These are phyloP conservation scores for Pestalotiopsis sp. DNA, from an alignment of 2,329 filamentous ascomycete genomes.

Conservation along the genomic window DNA sequence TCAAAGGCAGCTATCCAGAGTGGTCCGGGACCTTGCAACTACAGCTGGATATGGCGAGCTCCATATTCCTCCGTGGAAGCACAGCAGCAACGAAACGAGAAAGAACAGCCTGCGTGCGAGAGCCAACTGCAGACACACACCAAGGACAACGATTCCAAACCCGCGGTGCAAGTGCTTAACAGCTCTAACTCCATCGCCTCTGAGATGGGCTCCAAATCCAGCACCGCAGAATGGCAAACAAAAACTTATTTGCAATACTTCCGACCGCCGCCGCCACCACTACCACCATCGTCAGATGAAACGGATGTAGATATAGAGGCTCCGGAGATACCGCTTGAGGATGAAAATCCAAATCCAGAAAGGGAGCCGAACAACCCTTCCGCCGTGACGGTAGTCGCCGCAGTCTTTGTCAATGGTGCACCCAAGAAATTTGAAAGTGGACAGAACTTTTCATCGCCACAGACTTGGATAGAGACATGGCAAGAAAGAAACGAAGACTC, in stretches of 20 bases:
- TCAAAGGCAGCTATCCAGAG: neutral
- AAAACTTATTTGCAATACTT: no score
- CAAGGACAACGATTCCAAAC: no score
- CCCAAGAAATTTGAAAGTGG: neutral
- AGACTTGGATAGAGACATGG: neutral
- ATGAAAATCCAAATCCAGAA: rapidly evolving
- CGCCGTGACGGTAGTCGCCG: neutral
- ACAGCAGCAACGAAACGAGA: neutral
- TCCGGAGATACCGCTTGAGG: neutral
- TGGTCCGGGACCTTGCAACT: neutral
- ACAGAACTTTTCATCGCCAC: neutral
- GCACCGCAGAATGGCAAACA: no score
- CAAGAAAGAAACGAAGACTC: neutral
- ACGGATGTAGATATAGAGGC: neutral
- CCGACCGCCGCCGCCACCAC: no score
- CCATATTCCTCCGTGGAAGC: neutral
- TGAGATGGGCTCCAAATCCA: no score
- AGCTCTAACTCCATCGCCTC: no score
- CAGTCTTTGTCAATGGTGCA: neutral
- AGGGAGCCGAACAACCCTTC: neutral
- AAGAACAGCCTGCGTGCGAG: neutral
- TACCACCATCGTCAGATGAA: neutral
- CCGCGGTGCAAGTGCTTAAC: no score
- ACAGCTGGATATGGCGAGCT: neutral
- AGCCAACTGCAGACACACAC: no score